A percentile compares a stretch with the other conserved stretches of the same genome.
These are phyloP conservation scores for Saprolegnia parasitica DNA, from an alignment of 352 stramenopile genomes.

Conservation along the genomic window DNA sequence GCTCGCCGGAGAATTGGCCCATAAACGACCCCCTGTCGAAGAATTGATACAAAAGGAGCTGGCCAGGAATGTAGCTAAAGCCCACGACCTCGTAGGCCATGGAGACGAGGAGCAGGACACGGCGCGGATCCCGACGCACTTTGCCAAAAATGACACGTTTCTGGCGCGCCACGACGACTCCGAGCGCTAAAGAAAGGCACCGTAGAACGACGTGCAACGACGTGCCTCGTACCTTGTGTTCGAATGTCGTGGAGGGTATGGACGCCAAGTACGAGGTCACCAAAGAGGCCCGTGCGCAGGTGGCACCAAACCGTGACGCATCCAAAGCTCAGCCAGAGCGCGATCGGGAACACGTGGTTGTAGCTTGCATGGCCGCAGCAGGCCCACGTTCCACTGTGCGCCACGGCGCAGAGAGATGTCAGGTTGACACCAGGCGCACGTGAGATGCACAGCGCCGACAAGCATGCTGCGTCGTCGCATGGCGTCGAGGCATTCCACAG, in stretches of 20 bases:
- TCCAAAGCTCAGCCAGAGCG: constrained; percentile 12
- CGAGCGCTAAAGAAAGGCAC: constrained; percentile 9
- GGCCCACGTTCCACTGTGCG: not conserved
- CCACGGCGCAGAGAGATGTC: not conserved
- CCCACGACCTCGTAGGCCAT: constrained; percentile 23
- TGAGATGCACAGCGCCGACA: not conserved
- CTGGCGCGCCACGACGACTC: constrained; percentile 22
- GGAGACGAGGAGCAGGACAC: constrained; percentile 14
- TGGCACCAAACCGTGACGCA: not conserved
- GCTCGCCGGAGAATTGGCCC: not conserved
- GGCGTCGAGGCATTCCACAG: not conserved
- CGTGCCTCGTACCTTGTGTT: constrained; percentile 12
- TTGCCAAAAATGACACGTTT: constrained; percentile 18
- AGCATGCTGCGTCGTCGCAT: not conserved
- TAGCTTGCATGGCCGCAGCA: not conserved
- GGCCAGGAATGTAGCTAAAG: constrained; percentile 26
- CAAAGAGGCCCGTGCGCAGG: constrained; percentile 2
- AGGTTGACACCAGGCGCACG: not conserved
- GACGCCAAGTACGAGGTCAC: constrained; percentile 7
- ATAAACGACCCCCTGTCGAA: not conserved
- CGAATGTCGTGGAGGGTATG: constrained; percentile 25
- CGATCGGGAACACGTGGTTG: constrained; percentile 1
- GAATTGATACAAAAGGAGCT: constrained; percentile 19
- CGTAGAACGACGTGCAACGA: not conserved
- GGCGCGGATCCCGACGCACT: constrained; percentile 1